Evolutionary conservation across 2,329 filamentous ascomycete species (phyloP), one percentile per base, ranked within the genome.

Genomic region (Xylaria sp.): DNA sequence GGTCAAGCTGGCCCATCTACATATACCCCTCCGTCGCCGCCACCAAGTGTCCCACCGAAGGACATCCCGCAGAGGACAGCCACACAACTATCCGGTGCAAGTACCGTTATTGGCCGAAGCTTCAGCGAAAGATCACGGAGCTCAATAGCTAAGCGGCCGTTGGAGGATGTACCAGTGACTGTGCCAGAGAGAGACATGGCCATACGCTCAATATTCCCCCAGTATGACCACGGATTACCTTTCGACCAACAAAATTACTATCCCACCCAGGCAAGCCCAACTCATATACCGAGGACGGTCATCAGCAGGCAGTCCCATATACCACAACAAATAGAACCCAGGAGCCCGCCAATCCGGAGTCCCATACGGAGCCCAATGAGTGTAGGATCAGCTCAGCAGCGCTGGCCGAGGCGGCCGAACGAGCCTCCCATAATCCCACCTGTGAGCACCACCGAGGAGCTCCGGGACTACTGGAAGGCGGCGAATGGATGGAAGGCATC

Each of bases 151-250:
- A 87, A 88, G 68, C 75, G 79, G 23, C 84, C 83, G 15, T 70
- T 83, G 3, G 72, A 71, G 25, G 78, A 79, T 23, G 74, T 76
- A 8, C 47, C 73, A 1, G 47, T 63, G 19, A 61, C 71, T 4
- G 67, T 71, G 21, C 53, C 74, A 66, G 63, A 65, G 25, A 51
- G 60, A 2, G 69, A 72, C 40, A 62, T 78, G 5, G 78, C 83
- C 0, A 82, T 91, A 69, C 84, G 85, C 33, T 93, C 90, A 23
- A 92, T 94, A 70, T 94, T 94, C 70, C 91, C 91, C 7, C 83
- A 84, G 31, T 93, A 92, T 72, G 88, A 94, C 70, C 88, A 87
- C 2, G 83, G 83, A 1, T 73, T 92, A 23, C 81, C 89, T 4
- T 82, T 92, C 2, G 82, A 87, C 58, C 85, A 87, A 60, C 91